Percentiles rank a stretch among this genome's conserved stretches.
phyloP scores from a whole-genome alignment of 495 filamentous ascomycete species.

The Penicillium salamii region DNA sequence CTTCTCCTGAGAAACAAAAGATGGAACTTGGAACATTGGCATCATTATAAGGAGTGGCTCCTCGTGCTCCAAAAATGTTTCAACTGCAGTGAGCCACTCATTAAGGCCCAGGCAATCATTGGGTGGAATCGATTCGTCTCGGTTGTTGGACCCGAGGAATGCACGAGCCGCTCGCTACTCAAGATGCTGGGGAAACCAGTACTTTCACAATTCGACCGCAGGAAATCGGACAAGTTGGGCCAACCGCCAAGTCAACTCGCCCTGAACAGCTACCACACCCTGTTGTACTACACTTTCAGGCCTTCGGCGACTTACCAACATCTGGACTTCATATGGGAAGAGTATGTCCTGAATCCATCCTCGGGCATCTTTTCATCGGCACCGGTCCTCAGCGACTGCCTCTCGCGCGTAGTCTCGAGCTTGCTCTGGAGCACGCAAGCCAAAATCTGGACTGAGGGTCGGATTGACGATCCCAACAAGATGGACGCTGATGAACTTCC shows the following conservation, averaged over 20 bases:
- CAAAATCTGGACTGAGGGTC: conserved; percentile 70
- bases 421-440: conserved; percentile 65
- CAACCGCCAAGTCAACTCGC: conserved; percentile 58
- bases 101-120: conserved; percentile 71
- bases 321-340: conserved; percentile 77
- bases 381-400: conserved; percentile 43
- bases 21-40: conserved; percentile 66
- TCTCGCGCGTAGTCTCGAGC: conserved; percentile 61
- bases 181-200: conserved; percentile 69
- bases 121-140: conserved; percentile 85
- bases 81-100: conserved; percentile 69
- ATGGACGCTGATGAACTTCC: conserved; percentile 72
- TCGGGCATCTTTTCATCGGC: conserved; percentile 30
- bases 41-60: conserved; percentile 68
- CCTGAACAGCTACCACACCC: conserved; percentile 66
- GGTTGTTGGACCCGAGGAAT: conserved; percentile 58
- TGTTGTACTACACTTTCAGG: conserved; percentile 83
- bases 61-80: conserved; percentile 77
- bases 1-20: conserved; percentile 66
- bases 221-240: conserved; percentile 52
- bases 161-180: conserved; percentile 56
- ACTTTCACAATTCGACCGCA: conserved; percentile 64
- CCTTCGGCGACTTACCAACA: conserved; percentile 59
- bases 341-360: conserved; percentile 57
- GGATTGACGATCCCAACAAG: conserved; percentile 54